These are phyloP conservation scores for Chlorella sorokiniana DNA, from an alignment of 139 green algal genomes.

Conservation along the genomic window DNA sequence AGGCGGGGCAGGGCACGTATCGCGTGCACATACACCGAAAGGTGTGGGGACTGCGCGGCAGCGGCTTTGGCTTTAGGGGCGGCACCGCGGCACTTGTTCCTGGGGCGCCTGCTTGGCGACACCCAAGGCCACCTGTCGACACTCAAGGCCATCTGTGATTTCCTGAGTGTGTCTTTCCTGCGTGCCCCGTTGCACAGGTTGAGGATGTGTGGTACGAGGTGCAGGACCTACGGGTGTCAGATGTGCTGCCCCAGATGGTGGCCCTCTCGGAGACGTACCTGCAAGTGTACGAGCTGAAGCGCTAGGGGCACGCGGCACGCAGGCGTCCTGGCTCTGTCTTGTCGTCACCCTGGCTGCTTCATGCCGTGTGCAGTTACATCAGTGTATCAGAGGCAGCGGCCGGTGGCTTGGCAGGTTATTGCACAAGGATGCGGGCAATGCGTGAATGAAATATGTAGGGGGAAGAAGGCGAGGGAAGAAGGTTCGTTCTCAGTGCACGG, in stretches of 20 bases:
- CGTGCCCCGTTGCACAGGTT: not conserved
- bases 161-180: not conserved
- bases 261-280: slow-evolving; percentile 92
- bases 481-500: not conserved
- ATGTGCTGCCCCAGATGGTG: slow-evolving; percentile 97
- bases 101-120: no score
- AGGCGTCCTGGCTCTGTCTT: no score
- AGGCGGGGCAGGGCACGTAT: slow-evolving; percentile 68
- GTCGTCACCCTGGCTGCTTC: no score
- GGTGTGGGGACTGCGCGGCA: not conserved
- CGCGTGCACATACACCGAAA: slow-evolving; percentile 84
- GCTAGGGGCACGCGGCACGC: not conserved
- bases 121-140: not conserved
- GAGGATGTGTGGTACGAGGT: slow-evolving; percentile 88
- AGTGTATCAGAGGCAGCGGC: no score
- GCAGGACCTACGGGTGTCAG: slow-evolving; percentile 89
- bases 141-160: not conserved
- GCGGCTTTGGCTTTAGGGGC: not conserved
- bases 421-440: no score
- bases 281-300: slow-evolving; percentile 77
- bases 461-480: not conserved
- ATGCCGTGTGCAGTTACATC: no score
- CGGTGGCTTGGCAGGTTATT: no score
- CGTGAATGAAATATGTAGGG: not conserved
- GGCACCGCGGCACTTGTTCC: not conserved